phyloP scores from a whole-genome alignment of 352 stramenopile species.

The Phytophthora citrophthora region DNA sequence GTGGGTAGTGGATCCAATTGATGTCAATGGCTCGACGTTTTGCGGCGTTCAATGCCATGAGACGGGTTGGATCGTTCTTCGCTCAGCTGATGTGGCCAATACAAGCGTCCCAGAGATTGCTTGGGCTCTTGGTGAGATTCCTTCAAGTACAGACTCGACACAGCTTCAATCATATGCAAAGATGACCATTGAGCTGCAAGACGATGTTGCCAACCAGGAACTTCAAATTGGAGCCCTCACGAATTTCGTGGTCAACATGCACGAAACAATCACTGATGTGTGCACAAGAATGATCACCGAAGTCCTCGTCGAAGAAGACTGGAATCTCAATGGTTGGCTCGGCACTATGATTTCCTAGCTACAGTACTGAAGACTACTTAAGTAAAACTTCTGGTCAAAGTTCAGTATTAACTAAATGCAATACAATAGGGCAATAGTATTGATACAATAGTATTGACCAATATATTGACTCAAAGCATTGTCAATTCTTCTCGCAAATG shows the following conservation, averaged over 20 bases:
- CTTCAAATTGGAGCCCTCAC: conserved; percentile 43
- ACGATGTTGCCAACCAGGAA: conserved; percentile 51
- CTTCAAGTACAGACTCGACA: conserved; percentile 10
- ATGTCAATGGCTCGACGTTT: conserved; percentile 41
- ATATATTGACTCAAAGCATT: no score
- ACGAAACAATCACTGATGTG: conserved; percentile 39
- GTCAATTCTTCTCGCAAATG: no score
- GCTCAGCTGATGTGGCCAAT: neutral
- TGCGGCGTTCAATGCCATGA: conserved; percentile 40
- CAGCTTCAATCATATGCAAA: conserved; percentile 58
- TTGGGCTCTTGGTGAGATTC: neutral
- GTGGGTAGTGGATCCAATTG: conserved; percentile 46
- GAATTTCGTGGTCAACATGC: conserved; percentile 45
- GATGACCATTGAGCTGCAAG: conserved; percentile 54
- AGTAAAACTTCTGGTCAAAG: no score
- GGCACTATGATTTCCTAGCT: neutral
- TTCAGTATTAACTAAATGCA: no score
- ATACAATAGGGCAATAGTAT: no score
- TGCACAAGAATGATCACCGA: conserved; percentile 38
- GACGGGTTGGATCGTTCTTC: conserved; percentile 41
- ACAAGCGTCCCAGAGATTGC: no score
- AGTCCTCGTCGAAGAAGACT: conserved; percentile 54
- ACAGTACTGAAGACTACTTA: no score
- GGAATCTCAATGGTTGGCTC: conserved; percentile 39
- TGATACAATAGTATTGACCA: no score